phyloP scores from a whole-genome alignment of 208 protist species.

The Acanthamoeba lenticulata region DNA sequence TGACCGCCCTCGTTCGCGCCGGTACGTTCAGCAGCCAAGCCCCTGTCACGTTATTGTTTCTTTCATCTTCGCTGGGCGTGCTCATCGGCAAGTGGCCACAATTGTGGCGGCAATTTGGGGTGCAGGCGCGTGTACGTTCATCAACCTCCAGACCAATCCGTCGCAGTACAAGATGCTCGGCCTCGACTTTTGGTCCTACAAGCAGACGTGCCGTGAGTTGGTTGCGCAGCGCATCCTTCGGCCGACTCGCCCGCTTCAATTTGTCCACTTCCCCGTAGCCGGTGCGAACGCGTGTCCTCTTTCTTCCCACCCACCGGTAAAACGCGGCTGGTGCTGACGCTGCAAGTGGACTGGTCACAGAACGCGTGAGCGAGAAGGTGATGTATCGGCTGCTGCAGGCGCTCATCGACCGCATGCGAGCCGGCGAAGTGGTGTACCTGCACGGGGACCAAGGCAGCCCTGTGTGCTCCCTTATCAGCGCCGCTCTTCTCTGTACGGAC shows the following conservation, averaged over 20 bases:
- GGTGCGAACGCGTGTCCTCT: background rate
- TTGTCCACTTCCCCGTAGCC: background rate
- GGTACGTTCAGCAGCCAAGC: background rate
- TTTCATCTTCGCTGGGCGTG: too few relatives aligned
- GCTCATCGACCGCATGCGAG: background rate
- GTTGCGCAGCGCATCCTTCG: background rate
- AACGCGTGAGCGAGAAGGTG: background rate
- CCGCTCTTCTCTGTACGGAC: conserved; percentile 18
- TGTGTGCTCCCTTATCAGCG: background rate
- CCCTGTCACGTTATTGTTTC: too few relatives aligned
- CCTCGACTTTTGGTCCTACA: conserved; percentile 25
- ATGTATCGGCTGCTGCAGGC: background rate
- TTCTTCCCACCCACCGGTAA: background rate
- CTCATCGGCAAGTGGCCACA: background rate
- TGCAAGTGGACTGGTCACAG: background rate
- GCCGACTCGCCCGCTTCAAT: background rate
- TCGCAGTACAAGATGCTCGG: conserved; percentile 40
- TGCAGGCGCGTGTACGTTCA: background rate
- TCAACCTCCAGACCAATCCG: conserved; percentile 26
- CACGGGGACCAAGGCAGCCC: background rate
- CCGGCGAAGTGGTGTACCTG: background rate
- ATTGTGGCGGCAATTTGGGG: background rate
- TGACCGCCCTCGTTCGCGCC: background rate
- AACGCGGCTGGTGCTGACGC: background rate
- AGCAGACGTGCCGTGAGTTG: conserved; percentile 20